A percentile compares a stretch with the other conserved stretches of the same genome.
Evolutionary conservation across 2,329 filamentous ascomycete genomes (phyloP).

Genomic region (Eurotiales sp.): DNA sequence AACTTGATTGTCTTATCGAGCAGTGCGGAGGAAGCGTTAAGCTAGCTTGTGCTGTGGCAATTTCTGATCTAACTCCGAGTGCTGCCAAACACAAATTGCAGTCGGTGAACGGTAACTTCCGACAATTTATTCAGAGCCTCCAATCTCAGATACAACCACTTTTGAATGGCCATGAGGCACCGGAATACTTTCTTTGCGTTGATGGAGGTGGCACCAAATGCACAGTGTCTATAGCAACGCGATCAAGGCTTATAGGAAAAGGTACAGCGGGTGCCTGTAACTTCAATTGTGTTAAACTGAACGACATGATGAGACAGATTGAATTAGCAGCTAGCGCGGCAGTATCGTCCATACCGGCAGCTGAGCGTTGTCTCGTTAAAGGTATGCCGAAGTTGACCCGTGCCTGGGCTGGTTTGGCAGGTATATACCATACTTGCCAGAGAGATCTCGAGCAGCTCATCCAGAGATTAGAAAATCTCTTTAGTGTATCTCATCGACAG

Average conservation of each 20-base stretch:
- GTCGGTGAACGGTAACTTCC: background rate
- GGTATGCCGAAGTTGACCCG: background rate
- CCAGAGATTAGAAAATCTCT: too few species aligned
- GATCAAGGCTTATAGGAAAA: background rate
- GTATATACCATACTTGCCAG: background rate
- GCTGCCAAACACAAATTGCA: background rate
- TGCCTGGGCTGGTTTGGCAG: slow-evolving; percentile 1
- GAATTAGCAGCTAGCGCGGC: too few species aligned
- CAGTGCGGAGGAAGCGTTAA: slow-evolving; percentile 1
- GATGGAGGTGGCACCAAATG: slow-evolving; percentile 8
- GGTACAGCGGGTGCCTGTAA: background rate
- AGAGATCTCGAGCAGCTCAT: background rate
- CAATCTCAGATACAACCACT: background rate
- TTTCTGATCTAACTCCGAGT: background rate
- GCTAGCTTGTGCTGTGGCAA: background rate
- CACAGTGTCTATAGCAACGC: background rate
- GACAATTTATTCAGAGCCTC: background rate
- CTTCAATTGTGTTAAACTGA: background rate
- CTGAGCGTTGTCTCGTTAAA: too few species aligned
- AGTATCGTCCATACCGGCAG: too few species aligned
- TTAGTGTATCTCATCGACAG: too few species aligned
- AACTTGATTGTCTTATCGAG: background rate
- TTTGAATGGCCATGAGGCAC: background rate
- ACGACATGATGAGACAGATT: too few species aligned
- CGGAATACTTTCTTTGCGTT: background rate